A percentile compares a stretch with the other conserved stretches of the same genome.
phyloP scores from a whole-genome alignment of 768 basidiomycete species.

The Dioszegia hungarica region DNA sequence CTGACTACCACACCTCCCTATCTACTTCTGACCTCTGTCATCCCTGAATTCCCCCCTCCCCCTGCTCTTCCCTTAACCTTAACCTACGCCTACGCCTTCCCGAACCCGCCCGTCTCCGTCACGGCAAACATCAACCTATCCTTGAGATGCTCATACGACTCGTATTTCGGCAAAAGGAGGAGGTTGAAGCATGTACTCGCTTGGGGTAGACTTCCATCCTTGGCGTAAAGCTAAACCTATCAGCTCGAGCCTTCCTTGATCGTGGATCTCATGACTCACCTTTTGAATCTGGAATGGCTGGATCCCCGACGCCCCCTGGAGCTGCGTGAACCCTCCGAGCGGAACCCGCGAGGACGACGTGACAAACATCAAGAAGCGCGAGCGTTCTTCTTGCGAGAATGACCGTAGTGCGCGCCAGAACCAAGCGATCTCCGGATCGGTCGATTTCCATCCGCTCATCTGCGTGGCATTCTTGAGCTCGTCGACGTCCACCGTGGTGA shows the following conservation, averaged over 20 bases:
- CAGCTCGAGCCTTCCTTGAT: no score
- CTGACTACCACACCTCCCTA: no score
- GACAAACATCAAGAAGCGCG: constrained; percentile 95
- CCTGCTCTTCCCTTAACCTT: background rate
- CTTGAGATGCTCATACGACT: constrained; percentile 92
- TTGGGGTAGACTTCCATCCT: constrained; percentile 32
- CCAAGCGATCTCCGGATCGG: constrained; percentile 93
- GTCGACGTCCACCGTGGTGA: constrained; percentile 97
- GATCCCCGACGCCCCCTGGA: constrained; percentile 68
- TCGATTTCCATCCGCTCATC: constrained; percentile 47
- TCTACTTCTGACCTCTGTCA: no score
- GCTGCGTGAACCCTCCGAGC: constrained; percentile 84
- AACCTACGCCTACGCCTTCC: constrained; percentile 57
- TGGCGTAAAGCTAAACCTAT: constrained; percentile 24
- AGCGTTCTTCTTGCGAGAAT: constrained; percentile 92
- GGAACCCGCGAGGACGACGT: constrained; percentile 88
- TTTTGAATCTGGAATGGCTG: constrained; percentile 94
- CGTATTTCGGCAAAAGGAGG: constrained; percentile 71
- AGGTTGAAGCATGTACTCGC: constrained; percentile 48
- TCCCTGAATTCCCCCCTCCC: no score
- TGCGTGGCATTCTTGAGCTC: constrained; percentile 56
- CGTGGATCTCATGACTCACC: no score
- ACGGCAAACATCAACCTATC: constrained; percentile 85
- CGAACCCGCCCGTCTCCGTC: constrained; percentile 94
- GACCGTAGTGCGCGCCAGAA: constrained; percentile 99